phyloP scores from a whole-genome alignment of 441 rosid genomes.

The Euphorbia schlechtendalii region DNA sequence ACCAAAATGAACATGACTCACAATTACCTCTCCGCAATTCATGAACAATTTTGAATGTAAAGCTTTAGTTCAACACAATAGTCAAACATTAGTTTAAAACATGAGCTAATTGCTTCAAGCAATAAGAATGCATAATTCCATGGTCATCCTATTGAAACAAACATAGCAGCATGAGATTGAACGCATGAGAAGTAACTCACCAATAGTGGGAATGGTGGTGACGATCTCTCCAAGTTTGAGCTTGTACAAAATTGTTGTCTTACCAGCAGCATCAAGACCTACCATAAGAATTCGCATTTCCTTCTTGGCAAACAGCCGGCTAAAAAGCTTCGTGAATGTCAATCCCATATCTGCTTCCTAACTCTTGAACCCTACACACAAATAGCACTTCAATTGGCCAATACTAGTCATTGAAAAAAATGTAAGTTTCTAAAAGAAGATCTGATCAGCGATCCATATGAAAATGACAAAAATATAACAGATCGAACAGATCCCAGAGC shows the following conservation, averaged over 20 bases:
- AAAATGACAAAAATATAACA: not conserved
- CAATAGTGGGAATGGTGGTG: constrained; percentile 79
- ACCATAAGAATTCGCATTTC: constrained; percentile 91
- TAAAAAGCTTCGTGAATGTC: constrained; percentile 67
- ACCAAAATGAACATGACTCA: no score
- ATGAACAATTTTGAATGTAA: no score
- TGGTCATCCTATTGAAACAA: not conserved
- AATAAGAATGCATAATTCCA: not conserved
- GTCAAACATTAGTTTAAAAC: no score
- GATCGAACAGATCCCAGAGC: constrained; percentile 26
- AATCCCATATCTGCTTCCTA: constrained; percentile 48
- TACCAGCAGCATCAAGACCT: constrained; percentile 94
- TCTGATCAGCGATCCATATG: not conserved
- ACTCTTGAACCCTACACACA: constrained; percentile 25
- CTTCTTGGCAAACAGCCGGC: constrained; percentile 81
- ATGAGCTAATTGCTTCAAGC: not conserved
- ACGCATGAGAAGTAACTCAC: not conserved
- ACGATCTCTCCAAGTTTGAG: constrained; percentile 88
- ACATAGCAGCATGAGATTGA: not conserved
- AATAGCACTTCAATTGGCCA: constrained; percentile 9
- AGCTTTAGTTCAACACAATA: no score
- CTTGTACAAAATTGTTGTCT: constrained; percentile 81
- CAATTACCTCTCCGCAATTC: no score
- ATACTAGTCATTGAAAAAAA: not conserved
- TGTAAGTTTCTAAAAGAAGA: not conserved